Base-by-base conservation (phyloP, 768 basidiomycete species). In the Lentinula aciculospora region DNA sequence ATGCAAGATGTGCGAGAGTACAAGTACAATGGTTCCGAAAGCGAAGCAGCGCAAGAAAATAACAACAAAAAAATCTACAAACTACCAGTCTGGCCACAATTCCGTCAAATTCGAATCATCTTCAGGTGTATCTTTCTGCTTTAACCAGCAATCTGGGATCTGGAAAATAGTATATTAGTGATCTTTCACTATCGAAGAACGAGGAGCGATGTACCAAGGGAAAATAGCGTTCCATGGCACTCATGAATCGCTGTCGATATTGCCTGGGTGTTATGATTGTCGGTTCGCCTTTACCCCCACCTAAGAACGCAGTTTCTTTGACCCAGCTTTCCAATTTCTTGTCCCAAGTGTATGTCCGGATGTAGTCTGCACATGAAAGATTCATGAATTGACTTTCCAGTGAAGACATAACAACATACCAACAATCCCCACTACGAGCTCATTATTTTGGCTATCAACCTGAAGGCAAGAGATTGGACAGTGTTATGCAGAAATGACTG, bases 291-390 rank as follows among this genome's bases (percentile, higher is more conserved):
- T 81, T 86, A 42, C 85, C 86, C 21, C 84, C 89, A 46, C 92
- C 94, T 23, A 98, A 76, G 71, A 95, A 94, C 0, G 91, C 81
- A 2, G 92, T 88, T 64, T 98, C 97, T 67, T 98, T 99, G 44
- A 98, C 93, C 94, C 93, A 97, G 60, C 88, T 98, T 73, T 98
- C 97, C 17, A 99, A 75, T 64, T 94, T 94, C 76, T 99, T 99
- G 75, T 99, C 97, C 94, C 94, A 97, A 0, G 93, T 96, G 67
- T 95, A 96, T 3, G 94, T 94, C 8, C 94, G 88, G 62, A 96
- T 92, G 66, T 94, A 97, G 69, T 97, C 94, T 95, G 56, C 25
- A 49, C 10, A 12, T 3, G 34, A 17, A 51, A 42, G 28, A 34
- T 19, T 12, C 36, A 15, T 36, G 17, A 27, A 13, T 31, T 5